These are phyloP conservation scores for Penicillium sp. DNA, from an alignment of 2,329 filamentous ascomycete genomes.

Conservation along the genomic window DNA sequence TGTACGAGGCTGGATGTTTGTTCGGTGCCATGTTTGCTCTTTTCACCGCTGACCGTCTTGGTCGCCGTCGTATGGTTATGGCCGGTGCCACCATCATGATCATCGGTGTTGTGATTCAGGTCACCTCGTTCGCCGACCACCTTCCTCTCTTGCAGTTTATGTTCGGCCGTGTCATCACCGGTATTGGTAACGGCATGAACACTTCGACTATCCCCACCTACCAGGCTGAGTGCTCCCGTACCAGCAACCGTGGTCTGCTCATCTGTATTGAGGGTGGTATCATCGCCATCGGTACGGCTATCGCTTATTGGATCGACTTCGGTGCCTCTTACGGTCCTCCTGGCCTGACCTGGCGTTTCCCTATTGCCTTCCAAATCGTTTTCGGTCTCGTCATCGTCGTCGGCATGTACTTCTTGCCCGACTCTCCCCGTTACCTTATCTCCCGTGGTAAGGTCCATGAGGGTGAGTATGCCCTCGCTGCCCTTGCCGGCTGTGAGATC, in stretches of 20 bases:
- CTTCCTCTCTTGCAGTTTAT: slow-evolving; percentile 52
- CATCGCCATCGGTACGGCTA: slow-evolving; percentile 53
- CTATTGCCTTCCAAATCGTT: slow-evolving; percentile 54
- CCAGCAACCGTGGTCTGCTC: slow-evolving; percentile 60
- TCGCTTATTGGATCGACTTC: slow-evolving; percentile 56
- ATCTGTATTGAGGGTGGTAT: slow-evolving; percentile 60
- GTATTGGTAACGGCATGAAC: slow-evolving; percentile 58
- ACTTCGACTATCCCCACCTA: slow-evolving; percentile 57
- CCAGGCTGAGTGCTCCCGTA: slow-evolving; percentile 54
- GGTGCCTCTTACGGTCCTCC: slow-evolving; percentile 40
- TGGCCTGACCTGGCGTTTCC: slow-evolving; percentile 52
- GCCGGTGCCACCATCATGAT: slow-evolving; percentile 56
- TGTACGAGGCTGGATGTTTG: slow-evolving; percentile 38
- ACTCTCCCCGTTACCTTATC: slow-evolving; percentile 49
- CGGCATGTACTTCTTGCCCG: slow-evolving; percentile 46
- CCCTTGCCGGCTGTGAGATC: slow-evolving; percentile 48
- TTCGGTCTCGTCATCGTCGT: slow-evolving; percentile 49
- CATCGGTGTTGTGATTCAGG: slow-evolving; percentile 42
- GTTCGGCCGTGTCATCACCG: slow-evolving; percentile 53
- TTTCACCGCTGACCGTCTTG: slow-evolving; percentile 36
- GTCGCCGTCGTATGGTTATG: slow-evolving; percentile 52
- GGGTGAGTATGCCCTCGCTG: slow-evolving; percentile 52
- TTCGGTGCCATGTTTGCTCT: slow-evolving; percentile 39
- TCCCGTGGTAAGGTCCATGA: slow-evolving; percentile 47
- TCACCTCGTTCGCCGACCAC: slow-evolving; percentile 31